These are phyloP conservation scores for Ambrosia hybrid DNA, from an alignment of 140 eudicot species.

Conservation along the genomic window DNA sequence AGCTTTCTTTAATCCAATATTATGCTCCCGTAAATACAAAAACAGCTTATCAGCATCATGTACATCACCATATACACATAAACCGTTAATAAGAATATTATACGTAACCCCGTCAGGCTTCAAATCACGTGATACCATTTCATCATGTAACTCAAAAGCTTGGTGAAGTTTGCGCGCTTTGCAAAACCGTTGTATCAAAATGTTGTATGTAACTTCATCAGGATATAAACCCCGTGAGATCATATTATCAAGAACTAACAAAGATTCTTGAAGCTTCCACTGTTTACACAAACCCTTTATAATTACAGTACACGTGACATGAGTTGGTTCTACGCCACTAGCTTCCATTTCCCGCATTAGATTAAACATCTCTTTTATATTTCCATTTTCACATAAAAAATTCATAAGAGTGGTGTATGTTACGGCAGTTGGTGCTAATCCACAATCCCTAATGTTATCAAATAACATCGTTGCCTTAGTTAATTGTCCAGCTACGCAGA, in stretches of 20 bases:
- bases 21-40: constrained; percentile 41
- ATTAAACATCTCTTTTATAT: constrained; percentile 38
- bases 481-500: constrained; percentile 47
- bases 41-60: constrained; percentile 57
- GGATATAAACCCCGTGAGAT: constrained; percentile 52
- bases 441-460: constrained; percentile 42
- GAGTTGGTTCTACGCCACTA: constrained; percentile 52
- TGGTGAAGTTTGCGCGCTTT: constrained; percentile 45
- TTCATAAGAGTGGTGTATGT: constrained; percentile 87
- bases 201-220: constrained; percentile 65
- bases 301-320: constrained; percentile 71
- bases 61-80: constrained; percentile 63
- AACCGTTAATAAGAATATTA: constrained; percentile 72
- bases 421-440: constrained; percentile 56
- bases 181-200: constrained; percentile 72
- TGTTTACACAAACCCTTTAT: constrained; percentile 75
- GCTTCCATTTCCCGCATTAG: constrained; percentile 60
- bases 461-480: constrained; percentile 52
- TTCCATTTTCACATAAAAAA: constrained; percentile 62
- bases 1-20: constrained; percentile 51
- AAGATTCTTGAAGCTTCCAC: constrained; percentile 52
- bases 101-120: constrained; percentile 65
- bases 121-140: constrained; percentile 55
- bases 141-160: constrained; percentile 57
- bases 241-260: constrained; percentile 52